A percentile compares a stretch with the other conserved stretches of the same genome.
phyloP scores from a whole-genome alignment of 371 early-diverging fungal species.

The Fennellomyces sp. region DNA sequence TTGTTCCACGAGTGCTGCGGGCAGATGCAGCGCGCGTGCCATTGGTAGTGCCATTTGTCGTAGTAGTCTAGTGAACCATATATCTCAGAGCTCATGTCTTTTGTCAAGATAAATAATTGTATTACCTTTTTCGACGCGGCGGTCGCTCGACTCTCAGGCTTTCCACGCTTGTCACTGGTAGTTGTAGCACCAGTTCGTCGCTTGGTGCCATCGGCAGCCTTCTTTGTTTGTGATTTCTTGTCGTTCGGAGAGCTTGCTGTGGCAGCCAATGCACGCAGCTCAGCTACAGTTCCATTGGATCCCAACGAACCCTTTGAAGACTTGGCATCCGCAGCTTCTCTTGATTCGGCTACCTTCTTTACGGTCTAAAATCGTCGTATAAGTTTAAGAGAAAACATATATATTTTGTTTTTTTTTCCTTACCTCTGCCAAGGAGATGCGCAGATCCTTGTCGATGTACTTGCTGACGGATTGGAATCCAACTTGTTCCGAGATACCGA shows the following conservation, averaged over 20 bases:
- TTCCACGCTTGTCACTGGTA: neutral
- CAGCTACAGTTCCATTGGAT: slow-evolving; percentile 22
- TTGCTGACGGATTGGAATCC: slow-evolving; percentile 33
- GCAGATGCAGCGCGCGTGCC: slow-evolving; percentile 1
- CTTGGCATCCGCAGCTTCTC: neutral
- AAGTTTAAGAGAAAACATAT: slow-evolving; percentile 6
- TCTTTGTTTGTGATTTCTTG: slow-evolving; percentile 12
- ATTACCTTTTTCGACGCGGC: neutral
- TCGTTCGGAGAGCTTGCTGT: slow-evolving; percentile 18
- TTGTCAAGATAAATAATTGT: neutral
- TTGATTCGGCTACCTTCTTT: slow-evolving; percentile 23
- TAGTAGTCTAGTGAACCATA: neutral
- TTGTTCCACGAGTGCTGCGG: neutral
- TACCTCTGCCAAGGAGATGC: slow-evolving; percentile 26
- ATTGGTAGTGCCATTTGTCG: neutral
- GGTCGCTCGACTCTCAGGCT: neutral
- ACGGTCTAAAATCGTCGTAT: slow-evolving; percentile 18
- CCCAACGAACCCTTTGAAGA: slow-evolving; percentile 9
- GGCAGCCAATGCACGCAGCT: slow-evolving; percentile 35
- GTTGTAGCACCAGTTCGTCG: slow-evolving; percentile 2
- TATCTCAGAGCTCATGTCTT: neutral
- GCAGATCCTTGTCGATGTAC: slow-evolving; percentile 31
- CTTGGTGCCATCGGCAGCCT: slow-evolving; percentile 4
- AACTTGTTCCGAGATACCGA: slow-evolving; percentile 47
- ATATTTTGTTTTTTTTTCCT: no score